Base-by-base conservation (phyloP, 2,329 filamentous ascomycete genomes). In the Aaosphaeria pasadenensis region DNA sequence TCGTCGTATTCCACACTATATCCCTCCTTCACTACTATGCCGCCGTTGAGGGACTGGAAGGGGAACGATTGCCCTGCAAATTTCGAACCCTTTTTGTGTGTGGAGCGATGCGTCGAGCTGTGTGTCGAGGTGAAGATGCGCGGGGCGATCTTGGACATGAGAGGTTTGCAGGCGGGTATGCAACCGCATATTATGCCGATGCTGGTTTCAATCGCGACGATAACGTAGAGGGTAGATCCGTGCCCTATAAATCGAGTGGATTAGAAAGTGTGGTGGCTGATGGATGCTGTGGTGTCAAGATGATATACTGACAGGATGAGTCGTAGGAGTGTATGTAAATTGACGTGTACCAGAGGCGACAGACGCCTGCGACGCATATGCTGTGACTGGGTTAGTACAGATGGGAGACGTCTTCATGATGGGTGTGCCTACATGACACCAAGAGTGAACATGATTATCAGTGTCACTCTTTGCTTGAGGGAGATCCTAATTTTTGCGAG, bases 131-230 rank as follows among this genome's bases (percentile, higher is more conserved):
- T 51, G 39, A 68, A 69, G n/a, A 64, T 32, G 29, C 47, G 53
- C 1, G 66, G 64, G 36, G 62, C 59, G 13, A 64, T 30, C 9
- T 43, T 45, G 40, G 59, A 58, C 47, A 69, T 49, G 6, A 68
- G 52, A 3, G 66, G 66, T 46, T 67, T 68, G 52, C 59, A 63
- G 32, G 59, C 59, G 1, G 63, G 63, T 4, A 69, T 57, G 35
- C 62, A 69, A 31, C 63, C 64, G 39, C 63, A 67, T 6, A 57
- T 55, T 6, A 69, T 62, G n/a, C 62, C 66, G 3, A 64, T 30
- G 36, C 59, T 55, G 35, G 53, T 53, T 46, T 69, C 66, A 28
- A 65, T 52, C 2, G 56, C 59, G 44, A 61, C 55, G 41, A 66
- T 57, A 40, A 60, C 54, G 45, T 59, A 66, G 17, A 58, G 52